Conservation (phyloP, 2,329 filamentous ascomycete genomes). For the Trichoderma koningiopsis region DNA sequence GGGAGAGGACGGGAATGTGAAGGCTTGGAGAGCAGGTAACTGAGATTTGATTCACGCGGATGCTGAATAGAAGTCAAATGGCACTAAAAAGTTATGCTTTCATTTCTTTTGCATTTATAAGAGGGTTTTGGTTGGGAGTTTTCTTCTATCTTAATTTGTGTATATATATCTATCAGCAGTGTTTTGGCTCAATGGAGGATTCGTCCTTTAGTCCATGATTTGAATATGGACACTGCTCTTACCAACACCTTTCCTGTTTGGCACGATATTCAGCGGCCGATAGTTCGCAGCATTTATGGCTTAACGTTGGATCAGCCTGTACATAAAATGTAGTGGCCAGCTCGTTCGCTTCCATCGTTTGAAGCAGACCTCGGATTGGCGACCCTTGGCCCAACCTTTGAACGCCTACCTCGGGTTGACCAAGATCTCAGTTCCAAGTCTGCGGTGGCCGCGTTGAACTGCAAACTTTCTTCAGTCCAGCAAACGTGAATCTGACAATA, state of each 20-base stretch:
- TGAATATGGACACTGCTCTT: background rate
- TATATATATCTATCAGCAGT: background rate
- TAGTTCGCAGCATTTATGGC: background rate
- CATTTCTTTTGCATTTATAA: background rate
- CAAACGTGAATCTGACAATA: background rate
- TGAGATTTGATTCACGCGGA: background rate
- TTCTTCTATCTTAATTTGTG: background rate
- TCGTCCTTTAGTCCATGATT: background rate
- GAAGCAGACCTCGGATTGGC: background rate
- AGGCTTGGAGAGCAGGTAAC: conserved; percentile 52
- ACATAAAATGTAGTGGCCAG: background rate
- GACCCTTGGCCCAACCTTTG: background rate
- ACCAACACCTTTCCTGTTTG: background rate
- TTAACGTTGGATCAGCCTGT: background rate
- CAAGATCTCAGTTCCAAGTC: background rate
- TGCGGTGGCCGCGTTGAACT: background rate
- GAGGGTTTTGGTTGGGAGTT: background rate
- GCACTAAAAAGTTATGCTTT: background rate
- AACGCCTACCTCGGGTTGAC: background rate
- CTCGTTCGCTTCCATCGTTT: background rate
- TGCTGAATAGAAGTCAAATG: background rate
- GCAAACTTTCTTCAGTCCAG: background rate
- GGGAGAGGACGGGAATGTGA: conserved; percentile 61
- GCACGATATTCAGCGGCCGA: background rate
- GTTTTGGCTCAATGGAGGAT: background rate